Percentiles rank a stretch among this genome's conserved stretches.
Evolutionary conservation across 768 basidiomycete genomes (phyloP).

Genomic region (Suillus decipiens): DNA sequence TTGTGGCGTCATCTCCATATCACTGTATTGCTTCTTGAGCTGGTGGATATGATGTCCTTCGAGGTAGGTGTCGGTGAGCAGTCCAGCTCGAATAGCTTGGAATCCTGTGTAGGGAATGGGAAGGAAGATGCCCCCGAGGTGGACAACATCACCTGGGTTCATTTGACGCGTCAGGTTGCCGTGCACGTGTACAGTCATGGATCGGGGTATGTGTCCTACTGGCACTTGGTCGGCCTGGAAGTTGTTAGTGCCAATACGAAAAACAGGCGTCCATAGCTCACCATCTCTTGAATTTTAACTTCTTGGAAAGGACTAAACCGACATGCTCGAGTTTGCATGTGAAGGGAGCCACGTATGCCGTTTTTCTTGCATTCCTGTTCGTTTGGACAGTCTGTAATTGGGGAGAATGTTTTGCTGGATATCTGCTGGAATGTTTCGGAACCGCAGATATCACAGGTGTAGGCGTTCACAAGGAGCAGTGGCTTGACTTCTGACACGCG

Average conservation of each 20-base stretch:
- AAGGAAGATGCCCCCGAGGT: conserved; percentile 95
- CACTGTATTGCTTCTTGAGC: conserved; percentile 95
- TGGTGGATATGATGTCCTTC: conserved; percentile 91
- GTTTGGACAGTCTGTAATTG: conserved; percentile 87
- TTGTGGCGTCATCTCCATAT: conserved; percentile 90
- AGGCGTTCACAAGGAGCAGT: conserved; percentile 94
- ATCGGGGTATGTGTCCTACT: conserved; percentile 97
- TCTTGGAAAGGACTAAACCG: conserved; percentile 98
- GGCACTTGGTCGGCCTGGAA: conserved; percentile 95
- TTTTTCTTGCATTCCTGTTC: conserved; percentile 85
- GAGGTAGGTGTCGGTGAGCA: conserved; percentile 96
- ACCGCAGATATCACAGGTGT: conserved; percentile 97
- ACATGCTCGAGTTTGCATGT: conserved; percentile 98
- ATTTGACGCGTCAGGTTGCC: conserved; percentile 87
- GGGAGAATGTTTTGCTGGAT: conserved; percentile 85
- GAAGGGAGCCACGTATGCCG: conserved; percentile 82
- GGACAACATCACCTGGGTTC: conserved; percentile 95
- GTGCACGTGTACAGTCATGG: conserved; percentile 95
- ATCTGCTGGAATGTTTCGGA: conserved; percentile 99
- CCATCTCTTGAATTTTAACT: conserved; percentile 99
- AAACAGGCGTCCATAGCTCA: conserved; percentile 31
- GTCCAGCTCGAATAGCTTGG: conserved; percentile 94
- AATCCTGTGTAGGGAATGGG: conserved; percentile 98
- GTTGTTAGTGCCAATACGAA: conserved; percentile 10
- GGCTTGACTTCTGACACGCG: conserved; percentile 99